Base-by-base conservation (phyloP, 495 filamentous ascomycete species). In the Glutinoglossum americanum region DNA sequence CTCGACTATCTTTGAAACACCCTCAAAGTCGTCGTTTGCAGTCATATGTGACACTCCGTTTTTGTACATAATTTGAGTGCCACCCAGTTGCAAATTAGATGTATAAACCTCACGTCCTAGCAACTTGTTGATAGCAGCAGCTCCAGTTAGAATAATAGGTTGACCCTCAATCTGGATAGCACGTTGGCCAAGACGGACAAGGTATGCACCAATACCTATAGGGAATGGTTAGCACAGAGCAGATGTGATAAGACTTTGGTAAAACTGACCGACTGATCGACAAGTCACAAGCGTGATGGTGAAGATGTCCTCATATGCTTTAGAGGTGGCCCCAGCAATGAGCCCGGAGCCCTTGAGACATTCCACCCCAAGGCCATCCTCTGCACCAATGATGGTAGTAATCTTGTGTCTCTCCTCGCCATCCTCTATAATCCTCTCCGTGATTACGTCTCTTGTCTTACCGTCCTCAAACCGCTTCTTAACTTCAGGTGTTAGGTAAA, bases 61-160 rank as follows among this genome's bases (percentile, higher is more conserved):
- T 73, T 83, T 90, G 80, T 98, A 97, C 92, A 98, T 98, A 77
- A 98, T 98, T 73, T 98, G 92, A 44, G 92, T 97, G 63, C 92
- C 92, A 80, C 92, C 92, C 60, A 98, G 85, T 75, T 98, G 92
- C 60, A 98, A 71, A 77, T 98, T 98, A 35, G 92, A 97, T 49
- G 92, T 94, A 76, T 98, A 98, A 19, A 98, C 90, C 72, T 98
- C 93, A 61, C 92, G 85, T 44, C 92, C 92, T 54, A 98, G 83
- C 62, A 98, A 75, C 75, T 96, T 98, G 80, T 98, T 98, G 71
- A 98, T 84, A 57, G 92, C 92, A 61, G 86, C 86, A 32, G 92
- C 92, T 76, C 92, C 92, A 67, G 92, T 98, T 59, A 98, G 81
- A 64, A 98, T 98, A 72, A 98, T 98, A 13, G 92, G 92, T 73